A percentile compares a stretch with the other conserved stretches of the same genome.
Conservation (phyloP, 352 stramenopile genomes). For the Globisporangium irregulare region DNA sequence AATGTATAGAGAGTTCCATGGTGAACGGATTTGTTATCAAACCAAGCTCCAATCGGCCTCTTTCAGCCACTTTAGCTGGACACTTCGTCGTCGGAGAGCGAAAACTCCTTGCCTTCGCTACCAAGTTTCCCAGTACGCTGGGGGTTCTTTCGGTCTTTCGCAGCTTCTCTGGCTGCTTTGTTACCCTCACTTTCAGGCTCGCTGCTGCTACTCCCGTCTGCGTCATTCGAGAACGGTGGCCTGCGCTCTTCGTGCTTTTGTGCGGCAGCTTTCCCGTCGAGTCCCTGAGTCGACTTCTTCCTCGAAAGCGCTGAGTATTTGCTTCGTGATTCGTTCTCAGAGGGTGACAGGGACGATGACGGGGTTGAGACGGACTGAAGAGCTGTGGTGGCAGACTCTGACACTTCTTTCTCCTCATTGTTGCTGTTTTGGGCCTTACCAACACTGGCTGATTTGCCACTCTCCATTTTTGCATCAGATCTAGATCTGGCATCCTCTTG, state of each 20-base stretch:
- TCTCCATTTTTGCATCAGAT: not conserved
- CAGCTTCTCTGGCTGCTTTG: not conserved
- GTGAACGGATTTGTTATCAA: not conserved
- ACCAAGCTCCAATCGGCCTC: not conserved
- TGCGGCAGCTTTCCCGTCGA: not conserved
- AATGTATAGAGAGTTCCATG: not conserved
- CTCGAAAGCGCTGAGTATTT: constrained; percentile 11
- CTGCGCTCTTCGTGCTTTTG: not conserved
- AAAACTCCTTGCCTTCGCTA: not conserved
- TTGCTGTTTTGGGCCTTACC: not conserved
- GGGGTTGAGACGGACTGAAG: not conserved
- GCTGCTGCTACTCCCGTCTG: not conserved
- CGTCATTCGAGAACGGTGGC: not conserved
- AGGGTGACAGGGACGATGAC: constrained; percentile 7
- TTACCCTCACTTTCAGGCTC: not conserved
- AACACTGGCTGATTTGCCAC: not conserved
- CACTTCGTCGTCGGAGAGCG: constrained; percentile 14
- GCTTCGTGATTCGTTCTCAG: constrained; percentile 9
- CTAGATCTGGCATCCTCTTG: not conserved
- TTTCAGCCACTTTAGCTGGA: not conserved
- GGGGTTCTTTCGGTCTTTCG: not conserved
- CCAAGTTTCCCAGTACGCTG: not conserved
- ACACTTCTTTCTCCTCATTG: not conserved
- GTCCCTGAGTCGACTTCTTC: not conserved
- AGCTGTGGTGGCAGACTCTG: not conserved